Evolutionary conservation across 331 rosid species (phyloP).

Genomic region (Stylosanthes scabra): DNA sequence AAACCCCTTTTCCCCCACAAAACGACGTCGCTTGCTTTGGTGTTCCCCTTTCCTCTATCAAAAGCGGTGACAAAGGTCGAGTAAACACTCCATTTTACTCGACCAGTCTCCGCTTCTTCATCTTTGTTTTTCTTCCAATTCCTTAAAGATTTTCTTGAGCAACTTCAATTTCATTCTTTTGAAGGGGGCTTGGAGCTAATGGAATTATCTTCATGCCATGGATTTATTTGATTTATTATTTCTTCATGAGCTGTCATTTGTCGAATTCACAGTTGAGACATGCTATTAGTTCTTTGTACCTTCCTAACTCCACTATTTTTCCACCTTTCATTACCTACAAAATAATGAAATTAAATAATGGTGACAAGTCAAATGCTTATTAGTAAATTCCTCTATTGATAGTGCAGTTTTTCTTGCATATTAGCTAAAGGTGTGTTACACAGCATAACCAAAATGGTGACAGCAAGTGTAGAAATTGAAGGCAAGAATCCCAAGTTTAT

Average conservation of each 20-base stretch:
- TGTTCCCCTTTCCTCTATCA: constrained; percentile 74
- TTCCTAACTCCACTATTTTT: constrained; percentile 69
- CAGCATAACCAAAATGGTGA: constrained; percentile 78
- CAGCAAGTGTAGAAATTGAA: constrained; percentile 71
- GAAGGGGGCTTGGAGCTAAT: constrained; percentile 38
- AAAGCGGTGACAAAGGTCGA: constrained; percentile 76
- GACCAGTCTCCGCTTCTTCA: constrained; percentile 81
- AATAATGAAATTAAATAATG: constrained; percentile 1
- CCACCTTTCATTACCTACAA: constrained; percentile 83
- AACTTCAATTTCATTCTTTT: constrained; percentile 58
- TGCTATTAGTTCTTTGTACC: constrained; percentile 65
- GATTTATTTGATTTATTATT: constrained; percentile 65
- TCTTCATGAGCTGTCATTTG: constrained; percentile 84
- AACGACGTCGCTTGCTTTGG: too few species aligned
- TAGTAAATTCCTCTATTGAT: constrained; percentile 25
- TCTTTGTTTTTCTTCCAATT: constrained; percentile 49
- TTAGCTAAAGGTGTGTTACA: constrained; percentile 89
- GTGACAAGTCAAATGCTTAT: constrained; percentile 11
- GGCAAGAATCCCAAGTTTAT: constrained; percentile 75
- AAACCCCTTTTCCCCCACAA: too few species aligned
- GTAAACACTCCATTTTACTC: constrained; percentile 91
- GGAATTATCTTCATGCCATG: constrained; percentile 51
- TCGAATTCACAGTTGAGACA: constrained; percentile 66
- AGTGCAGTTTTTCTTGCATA: constrained; percentile 70
- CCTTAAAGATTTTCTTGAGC: constrained; percentile 50